Base-by-base conservation (phyloP, 768 basidiomycete species). In the Dendrothele bispora region DNA sequence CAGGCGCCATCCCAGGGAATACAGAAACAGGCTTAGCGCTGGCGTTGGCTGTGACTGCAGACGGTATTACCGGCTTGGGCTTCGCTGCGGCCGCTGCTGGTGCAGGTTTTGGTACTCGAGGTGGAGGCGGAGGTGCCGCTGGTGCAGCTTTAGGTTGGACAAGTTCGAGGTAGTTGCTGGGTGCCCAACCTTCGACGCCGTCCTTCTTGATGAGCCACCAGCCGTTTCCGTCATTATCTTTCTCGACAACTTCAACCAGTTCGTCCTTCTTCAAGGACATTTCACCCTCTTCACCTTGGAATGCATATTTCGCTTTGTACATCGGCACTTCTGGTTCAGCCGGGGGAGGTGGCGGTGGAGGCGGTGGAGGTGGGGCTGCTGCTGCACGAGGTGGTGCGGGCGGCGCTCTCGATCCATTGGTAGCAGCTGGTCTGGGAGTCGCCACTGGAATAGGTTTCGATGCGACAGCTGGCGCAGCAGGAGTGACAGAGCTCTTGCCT, bases 131-230 rank as follows among this genome's bases (percentile, higher is more conserved):
- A 0, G 87, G 74, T 20, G 84, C 74, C 0, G 82, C 71, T 2
- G 84, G 76, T 35, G 80, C 82, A 2, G 83, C 77, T 54, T 79
- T 82, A 18, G 80, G 80, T 15, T 84, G 83, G 4, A 86, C 79
- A 27, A 87, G 76, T 62, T 97, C 94, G 6, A 95, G 82, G 60
- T 94, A 97, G 64, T 92, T 94, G 55, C 86, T 84, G 2, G 97
- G 97, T 17, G 95, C 92, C 94, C 95, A 99, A 12, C 92, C 97
- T 62, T 98, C 93, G 15, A 71, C 68, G 2, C 79, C 79, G 43
- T 75, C 78, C 66, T 88, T 92, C 75, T 86, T 90, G 48, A 98
- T 87, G 26, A 97, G 75, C 95, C 97, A 98, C 97, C 97, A 99
- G 3, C 95, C 97, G n/a, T n/a, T n/a, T 57, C 95, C 95, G 50